Evolutionary conservation across 2,329 filamentous ascomycete genomes (phyloP).

Genomic region (Ceratocystis papillata): DNA sequence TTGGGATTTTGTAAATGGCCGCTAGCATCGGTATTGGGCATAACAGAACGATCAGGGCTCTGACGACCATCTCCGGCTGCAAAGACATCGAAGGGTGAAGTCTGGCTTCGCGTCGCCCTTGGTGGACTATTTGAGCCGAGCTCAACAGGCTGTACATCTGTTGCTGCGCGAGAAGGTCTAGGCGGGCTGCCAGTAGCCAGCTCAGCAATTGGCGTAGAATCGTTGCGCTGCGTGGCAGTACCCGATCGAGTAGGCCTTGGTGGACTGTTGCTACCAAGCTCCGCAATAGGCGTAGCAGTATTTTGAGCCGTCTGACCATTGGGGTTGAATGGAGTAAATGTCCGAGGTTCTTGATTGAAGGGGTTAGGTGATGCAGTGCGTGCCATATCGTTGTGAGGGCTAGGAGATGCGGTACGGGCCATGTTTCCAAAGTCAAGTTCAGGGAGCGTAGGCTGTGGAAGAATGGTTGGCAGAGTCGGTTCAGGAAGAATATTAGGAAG

Average conservation of each 20-base stretch:
- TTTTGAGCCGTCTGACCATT: conserved; percentile 8
- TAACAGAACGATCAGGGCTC: conserved; percentile 30
- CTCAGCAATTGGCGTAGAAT: not conserved
- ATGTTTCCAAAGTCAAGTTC: conserved; percentile 20
- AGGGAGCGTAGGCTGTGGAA: conserved; percentile 19
- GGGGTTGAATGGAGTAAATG: conserved; percentile 21
- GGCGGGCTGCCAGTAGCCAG: not conserved
- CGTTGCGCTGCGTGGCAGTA: not conserved
- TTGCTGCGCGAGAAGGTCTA: conserved; percentile 10
- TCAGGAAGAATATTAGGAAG: conserved; percentile 24
- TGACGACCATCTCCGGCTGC: conserved; percentile 31
- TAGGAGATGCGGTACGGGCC: conserved; percentile 19
- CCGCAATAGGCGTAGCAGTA: conserved; percentile 28
- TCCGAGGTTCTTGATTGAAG: conserved; percentile 27
- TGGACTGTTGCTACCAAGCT: conserved; percentile 30
- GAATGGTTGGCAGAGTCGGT: conserved; percentile 25
- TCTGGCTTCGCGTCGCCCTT: conserved; percentile 24
- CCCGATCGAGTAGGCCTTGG: conserved; percentile 27
- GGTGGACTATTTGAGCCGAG: not conserved
- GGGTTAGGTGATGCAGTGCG: conserved; percentile 26
- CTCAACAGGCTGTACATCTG: conserved; percentile 17
- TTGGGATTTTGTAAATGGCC: not conserved
- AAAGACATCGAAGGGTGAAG: conserved; percentile 28
- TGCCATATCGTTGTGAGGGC: conserved; percentile 25
- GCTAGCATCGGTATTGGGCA: not conserved